Percentiles rank a stretch among this genome's conserved stretches.
Conservation (phyloP, 2,329 filamentous ascomycete species). For the Fusarium oxysporum region DNA sequence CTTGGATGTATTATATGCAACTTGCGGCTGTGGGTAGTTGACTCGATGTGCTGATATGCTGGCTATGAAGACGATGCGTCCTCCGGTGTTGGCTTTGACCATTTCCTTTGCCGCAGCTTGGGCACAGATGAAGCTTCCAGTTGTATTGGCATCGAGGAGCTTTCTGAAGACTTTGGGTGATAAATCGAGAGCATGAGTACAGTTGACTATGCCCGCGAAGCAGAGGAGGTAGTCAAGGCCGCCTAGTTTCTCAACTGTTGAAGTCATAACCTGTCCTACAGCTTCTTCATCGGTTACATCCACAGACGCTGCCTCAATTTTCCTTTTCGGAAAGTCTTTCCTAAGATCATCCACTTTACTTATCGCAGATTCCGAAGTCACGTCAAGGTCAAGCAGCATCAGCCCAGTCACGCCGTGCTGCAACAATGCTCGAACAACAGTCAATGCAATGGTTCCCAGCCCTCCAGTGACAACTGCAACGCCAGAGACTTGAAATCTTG, state of each 20-base stretch:
- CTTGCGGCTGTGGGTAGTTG: conserved; percentile 79
- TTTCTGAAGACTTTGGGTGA: conserved; percentile 68
- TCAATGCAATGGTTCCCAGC: conserved; percentile 7
- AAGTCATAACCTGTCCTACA: not conserved
- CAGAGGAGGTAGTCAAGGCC: conserved; percentile 13
- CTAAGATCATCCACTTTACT: not conserved
- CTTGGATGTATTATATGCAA: conserved; percentile 79
- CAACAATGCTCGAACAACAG: conserved; percentile 5
- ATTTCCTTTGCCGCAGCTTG: conserved; percentile 71
- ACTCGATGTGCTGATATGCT: conserved; percentile 76
- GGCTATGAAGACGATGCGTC: conserved; percentile 74
- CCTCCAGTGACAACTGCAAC: conserved; percentile 13
- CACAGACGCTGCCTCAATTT: not conserved
- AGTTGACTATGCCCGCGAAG: conserved; percentile 67
- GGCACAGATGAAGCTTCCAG: conserved; percentile 76
- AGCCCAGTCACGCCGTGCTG: conserved; percentile 9
- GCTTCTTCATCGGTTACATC: conserved; percentile 15
- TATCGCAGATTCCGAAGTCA: not conserved
- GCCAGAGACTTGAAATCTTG: conserved; percentile 1
- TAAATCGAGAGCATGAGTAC: conserved; percentile 70
- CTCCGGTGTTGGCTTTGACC: conserved; percentile 62
- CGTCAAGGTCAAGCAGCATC: conserved; percentile 16
- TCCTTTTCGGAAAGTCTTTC: not conserved
- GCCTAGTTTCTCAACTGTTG: conserved; percentile 1
- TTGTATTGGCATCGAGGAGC: conserved; percentile 78